These are phyloP conservation scores for Galerina sulciceps DNA, from an alignment of 768 basidiomycete genomes.

Conservation along the genomic window DNA sequence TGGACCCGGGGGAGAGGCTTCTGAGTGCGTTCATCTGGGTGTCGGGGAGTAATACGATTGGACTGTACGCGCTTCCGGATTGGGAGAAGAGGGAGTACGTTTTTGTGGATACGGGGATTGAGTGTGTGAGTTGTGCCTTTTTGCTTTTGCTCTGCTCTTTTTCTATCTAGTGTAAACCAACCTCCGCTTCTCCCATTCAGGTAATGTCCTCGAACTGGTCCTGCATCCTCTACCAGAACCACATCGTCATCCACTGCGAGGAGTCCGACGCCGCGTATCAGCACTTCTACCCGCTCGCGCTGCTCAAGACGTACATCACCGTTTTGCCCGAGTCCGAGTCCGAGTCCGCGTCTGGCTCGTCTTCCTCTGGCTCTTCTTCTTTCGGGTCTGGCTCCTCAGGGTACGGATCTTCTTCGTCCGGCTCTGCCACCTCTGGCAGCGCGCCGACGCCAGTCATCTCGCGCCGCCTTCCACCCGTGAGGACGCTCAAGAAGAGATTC, in stretches of 20 bases:
- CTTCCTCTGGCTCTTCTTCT: too few species aligned
- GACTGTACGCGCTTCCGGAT: slow-evolving; percentile 66
- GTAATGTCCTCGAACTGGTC: slow-evolving; percentile 77
- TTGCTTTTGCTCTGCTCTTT: not conserved
- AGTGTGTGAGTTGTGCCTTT: slow-evolving; percentile 57
- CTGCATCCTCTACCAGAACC: slow-evolving; percentile 65
- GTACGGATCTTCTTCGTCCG: too few species aligned
- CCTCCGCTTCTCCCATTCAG: slow-evolving; percentile 33
- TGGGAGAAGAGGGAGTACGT: slow-evolving; percentile 71
- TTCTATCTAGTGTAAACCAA: not conserved
- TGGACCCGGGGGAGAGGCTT: slow-evolving; percentile 64
- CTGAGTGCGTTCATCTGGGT: slow-evolving; percentile 77
- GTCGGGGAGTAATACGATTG: slow-evolving; percentile 54
- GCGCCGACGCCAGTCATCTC: slow-evolving; percentile 43
- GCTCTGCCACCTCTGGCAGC: too few species aligned
- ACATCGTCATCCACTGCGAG: slow-evolving; percentile 78
- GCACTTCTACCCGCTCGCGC: slow-evolving; percentile 65
- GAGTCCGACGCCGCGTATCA: slow-evolving; percentile 68
- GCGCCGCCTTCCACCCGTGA: slow-evolving; percentile 43
- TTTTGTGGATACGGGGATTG: slow-evolving; percentile 74
- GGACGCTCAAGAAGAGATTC: slow-evolving; percentile 56
- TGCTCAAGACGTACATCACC: slow-evolving; percentile 39
- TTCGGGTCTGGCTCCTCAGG: too few species aligned
- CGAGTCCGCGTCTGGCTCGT: slow-evolving; percentile 18
- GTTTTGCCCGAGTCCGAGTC: too few species aligned